phyloP scores from a whole-genome alignment of 1,139 yeast genomes.

The Sugiyamaella xylanicola region DNA sequence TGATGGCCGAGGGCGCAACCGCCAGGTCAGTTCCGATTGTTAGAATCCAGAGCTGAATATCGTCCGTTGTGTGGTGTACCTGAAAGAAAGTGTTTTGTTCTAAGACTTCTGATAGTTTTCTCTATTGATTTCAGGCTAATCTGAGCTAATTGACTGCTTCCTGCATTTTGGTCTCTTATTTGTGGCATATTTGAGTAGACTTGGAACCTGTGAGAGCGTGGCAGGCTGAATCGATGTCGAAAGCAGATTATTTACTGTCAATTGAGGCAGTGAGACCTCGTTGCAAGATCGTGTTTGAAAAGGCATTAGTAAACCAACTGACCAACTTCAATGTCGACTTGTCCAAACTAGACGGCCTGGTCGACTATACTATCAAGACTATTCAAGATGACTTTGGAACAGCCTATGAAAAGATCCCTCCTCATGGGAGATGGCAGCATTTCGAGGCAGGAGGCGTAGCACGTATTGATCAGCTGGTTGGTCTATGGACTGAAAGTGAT shows the following conservation, averaged over 20 bases:
- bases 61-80: neutral
- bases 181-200: too few relatives aligned
- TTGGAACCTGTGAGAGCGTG: too few relatives aligned
- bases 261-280: conserved; percentile 57
- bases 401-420: conserved; percentile 51
- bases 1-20: neutral
- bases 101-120: too few relatives aligned
- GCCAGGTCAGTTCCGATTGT: neutral
- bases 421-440: conserved; percentile 68
- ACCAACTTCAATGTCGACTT: conserved; percentile 52
- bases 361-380: conserved; percentile 48
- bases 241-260: conserved; percentile 44
- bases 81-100: too few relatives aligned
- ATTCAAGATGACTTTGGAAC: conserved; percentile 48
- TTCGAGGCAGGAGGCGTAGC: conserved; percentile 51
- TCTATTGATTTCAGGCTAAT: too few relatives aligned
- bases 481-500: conserved; percentile 40
- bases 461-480: conserved; percentile 49
- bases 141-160: too few relatives aligned
- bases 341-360: conserved; percentile 45
- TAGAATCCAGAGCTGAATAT: neutral
- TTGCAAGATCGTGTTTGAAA: conserved; percentile 46
- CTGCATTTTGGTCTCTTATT: too few relatives aligned
- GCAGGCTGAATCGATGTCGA: neutral
- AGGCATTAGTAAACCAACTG: conserved; percentile 43